A percentile compares a stretch with the other conserved stretches of the same genome.
phyloP scores from a whole-genome alignment of 2,329 filamentous ascomycete species.

The Drechslerella dactyloides region DNA sequence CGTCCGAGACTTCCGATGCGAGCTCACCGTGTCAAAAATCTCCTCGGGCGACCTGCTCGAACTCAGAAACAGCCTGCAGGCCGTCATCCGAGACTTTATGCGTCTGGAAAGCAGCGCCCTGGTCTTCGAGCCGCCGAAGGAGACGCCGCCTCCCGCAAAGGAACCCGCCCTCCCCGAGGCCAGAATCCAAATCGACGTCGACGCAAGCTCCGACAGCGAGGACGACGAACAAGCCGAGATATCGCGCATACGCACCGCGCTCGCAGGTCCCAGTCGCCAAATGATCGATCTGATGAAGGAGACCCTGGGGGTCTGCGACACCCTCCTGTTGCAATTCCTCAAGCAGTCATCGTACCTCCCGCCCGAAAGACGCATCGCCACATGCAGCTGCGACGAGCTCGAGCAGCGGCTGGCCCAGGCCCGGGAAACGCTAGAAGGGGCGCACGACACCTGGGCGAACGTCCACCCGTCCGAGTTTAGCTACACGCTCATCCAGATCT shows the following conservation, averaged over 20 bases:
- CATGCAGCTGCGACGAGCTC: constrained; percentile 14
- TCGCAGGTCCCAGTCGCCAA: constrained; percentile 62
- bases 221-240: constrained; percentile 38
- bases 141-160: constrained; percentile 14
- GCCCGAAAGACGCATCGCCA: constrained; percentile 16
- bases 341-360: constrained; percentile 35
- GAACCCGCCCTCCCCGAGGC: constrained; percentile 27
- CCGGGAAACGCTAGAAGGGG: constrained; percentile 33
- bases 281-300: constrained; percentile 62
- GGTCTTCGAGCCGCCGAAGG: constrained; percentile 58
- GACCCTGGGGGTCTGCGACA: constrained; percentile 62
- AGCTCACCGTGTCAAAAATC: constrained; percentile 66
- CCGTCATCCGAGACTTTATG: constrained; percentile 64
- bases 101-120: constrained; percentile 63
- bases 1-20: constrained; percentile 65
- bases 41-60: constrained; percentile 62
- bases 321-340: constrained; percentile 63
- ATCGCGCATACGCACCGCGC: constrained; percentile 54
- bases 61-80: constrained; percentile 66
- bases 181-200: constrained; percentile 35
- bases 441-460: constrained; percentile 32
- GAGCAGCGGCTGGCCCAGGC: constrained; percentile 5
- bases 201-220: constrained; percentile 47
- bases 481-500: constrained; percentile 43
- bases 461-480: constrained; percentile 35